Evolutionary conservation across 169 alveolate species (phyloP).

Genomic region (Perkinsus marinus): DNA sequence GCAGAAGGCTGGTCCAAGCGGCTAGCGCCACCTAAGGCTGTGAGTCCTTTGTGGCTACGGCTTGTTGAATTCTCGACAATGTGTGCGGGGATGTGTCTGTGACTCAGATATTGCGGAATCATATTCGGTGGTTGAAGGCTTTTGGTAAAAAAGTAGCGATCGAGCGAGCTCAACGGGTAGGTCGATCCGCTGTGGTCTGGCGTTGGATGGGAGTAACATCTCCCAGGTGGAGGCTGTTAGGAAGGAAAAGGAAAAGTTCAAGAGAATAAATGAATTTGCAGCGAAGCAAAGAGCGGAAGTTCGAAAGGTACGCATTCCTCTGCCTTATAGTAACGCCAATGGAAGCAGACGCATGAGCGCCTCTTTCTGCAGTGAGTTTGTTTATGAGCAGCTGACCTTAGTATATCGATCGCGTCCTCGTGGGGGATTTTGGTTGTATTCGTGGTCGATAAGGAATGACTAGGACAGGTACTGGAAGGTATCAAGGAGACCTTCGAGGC

Average conservation of each 20-base stretch:
- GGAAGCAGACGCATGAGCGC: neutral
- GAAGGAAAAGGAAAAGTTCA: neutral
- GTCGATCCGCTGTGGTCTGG: neutral
- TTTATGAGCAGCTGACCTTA: no score
- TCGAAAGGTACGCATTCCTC: neutral
- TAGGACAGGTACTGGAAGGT: no score
- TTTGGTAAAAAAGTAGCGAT: neutral
- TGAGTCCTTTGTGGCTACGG: neutral
- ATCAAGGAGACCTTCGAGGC: no score
- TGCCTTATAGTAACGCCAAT: no score
- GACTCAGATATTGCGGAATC: neutral
- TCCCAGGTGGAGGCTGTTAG: neutral
- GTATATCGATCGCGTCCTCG: no score
- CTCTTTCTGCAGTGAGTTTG: neutral
- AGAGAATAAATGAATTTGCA: neutral
- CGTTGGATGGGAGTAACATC: neutral
- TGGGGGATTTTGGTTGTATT: no score
- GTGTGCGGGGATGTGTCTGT: neutral
- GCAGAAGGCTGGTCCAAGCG: neutral
- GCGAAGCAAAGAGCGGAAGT: neutral
- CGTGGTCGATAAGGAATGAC: no score
- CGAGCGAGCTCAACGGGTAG: neutral
- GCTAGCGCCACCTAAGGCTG: neutral
- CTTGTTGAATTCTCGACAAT: no score
- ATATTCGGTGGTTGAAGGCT: neutral